Evolutionary conservation across 2,329 filamentous ascomycete species (phyloP).

Genomic region (Tolypocladium cylindrosporum): DNA sequence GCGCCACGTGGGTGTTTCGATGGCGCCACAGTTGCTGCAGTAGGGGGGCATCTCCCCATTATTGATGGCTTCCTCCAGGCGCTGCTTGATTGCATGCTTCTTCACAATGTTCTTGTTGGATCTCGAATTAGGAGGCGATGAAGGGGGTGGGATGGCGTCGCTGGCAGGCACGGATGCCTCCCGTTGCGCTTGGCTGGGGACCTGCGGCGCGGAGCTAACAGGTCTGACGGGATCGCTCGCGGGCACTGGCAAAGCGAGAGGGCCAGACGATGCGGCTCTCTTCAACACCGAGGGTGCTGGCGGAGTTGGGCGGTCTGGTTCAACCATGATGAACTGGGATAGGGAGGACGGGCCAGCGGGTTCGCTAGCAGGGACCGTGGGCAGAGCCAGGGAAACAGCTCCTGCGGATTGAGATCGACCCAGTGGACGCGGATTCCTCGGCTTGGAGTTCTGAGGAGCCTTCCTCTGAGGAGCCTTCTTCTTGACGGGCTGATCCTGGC

Average conservation of each 20-base stretch:
- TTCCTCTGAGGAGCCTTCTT: constrained; percentile 1
- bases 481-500: background rate
- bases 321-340: constrained; percentile 18
- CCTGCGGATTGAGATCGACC: constrained; percentile 28
- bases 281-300: constrained; percentile 26
- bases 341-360: constrained; percentile 32
- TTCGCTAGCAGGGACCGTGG: constrained; percentile 37
- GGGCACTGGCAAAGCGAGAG: constrained; percentile 25
- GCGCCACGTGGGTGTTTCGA: constrained; percentile 93
- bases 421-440: constrained; percentile 15
- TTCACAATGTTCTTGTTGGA: constrained; percentile 55
- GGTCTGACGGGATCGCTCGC: constrained; percentile 35
- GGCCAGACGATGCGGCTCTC: constrained; percentile 26
- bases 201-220: constrained; percentile 10
- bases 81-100: constrained; percentile 51
- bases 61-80: constrained; percentile 54
- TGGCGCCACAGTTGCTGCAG: constrained; percentile 87
- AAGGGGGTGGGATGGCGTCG: constrained; percentile 26
- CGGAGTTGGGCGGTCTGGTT: constrained; percentile 8
- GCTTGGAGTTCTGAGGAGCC: constrained; percentile 4
- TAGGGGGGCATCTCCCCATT: constrained; percentile 78
- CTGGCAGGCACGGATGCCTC: constrained; percentile 32
- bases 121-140: constrained; percentile 33
- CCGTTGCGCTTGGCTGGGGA: constrained; percentile 12
- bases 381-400: constrained; percentile 18